Conservation (phyloP, 1,139 yeast species). For the Kodamaea plutei region DNA sequence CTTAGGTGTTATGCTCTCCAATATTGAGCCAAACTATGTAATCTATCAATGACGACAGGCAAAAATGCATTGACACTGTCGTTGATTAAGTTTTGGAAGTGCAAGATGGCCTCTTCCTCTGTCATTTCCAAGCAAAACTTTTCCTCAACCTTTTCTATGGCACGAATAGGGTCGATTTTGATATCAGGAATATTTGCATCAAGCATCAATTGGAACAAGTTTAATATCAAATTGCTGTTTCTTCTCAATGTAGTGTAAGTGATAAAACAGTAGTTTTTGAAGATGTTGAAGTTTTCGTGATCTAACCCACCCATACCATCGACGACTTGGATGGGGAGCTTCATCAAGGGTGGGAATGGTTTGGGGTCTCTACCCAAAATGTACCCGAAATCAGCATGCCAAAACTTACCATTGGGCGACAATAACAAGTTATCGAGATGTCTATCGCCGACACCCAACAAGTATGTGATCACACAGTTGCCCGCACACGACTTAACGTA, state of each 20-base stretch:
- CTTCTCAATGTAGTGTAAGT: slow-evolving; percentile 88
- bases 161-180: slow-evolving; percentile 67
- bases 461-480: slow-evolving; percentile 91
- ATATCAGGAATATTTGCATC: slow-evolving; percentile 91
- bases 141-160: slow-evolving; percentile 86
- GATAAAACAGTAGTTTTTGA: slow-evolving; percentile 90
- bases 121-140: slow-evolving; percentile 89
- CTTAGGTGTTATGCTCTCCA: slow-evolving; percentile 93
- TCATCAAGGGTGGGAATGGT: slow-evolving; percentile 98
- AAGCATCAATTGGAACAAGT: slow-evolving; percentile 89
- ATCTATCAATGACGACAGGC: slow-evolving; percentile 91
- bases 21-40: slow-evolving; percentile 94
- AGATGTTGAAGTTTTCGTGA: slow-evolving; percentile 79
- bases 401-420: slow-evolving; percentile 72
- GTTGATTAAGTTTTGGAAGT: slow-evolving; percentile 88
- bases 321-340: slow-evolving; percentile 90
- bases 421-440: slow-evolving; percentile 84
- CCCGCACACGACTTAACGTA: slow-evolving; percentile 97
- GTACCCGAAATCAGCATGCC: slow-evolving; percentile 98
- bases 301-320: slow-evolving; percentile 97
- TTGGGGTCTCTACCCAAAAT: slow-evolving; percentile 96
- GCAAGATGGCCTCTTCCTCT: slow-evolving; percentile 92
- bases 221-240: slow-evolving; percentile 83
- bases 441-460: slow-evolving; percentile 94
- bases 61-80: slow-evolving; percentile 90